Evolutionary conservation across 306 rosid species (phyloP).

Genomic region (Ziziphus jujuba): DNA sequence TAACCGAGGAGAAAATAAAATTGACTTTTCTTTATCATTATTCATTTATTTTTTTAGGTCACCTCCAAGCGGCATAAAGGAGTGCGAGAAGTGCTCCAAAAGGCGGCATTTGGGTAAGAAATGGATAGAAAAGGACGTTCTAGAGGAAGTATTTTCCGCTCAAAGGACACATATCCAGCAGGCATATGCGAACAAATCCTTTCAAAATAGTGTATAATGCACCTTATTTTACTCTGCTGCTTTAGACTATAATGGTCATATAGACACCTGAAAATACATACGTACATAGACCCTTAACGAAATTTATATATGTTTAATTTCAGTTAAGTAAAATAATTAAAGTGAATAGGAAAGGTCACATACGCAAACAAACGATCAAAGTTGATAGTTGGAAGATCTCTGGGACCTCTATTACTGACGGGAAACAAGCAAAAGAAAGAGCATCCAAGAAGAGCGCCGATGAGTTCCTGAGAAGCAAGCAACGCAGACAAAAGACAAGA

Average conservation of each 20-base stretch:
- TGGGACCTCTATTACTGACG: conserved; percentile 41
- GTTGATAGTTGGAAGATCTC: conserved; percentile 68
- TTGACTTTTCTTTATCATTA: neutral
- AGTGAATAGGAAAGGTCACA: conserved; percentile 10
- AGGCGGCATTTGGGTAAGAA: conserved; percentile 54
- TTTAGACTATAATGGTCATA: conserved; percentile 48
- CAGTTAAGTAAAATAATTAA: neutral
- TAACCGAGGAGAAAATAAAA: conserved; percentile 4
- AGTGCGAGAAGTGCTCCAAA: conserved; percentile 68
- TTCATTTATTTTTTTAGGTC: conserved; percentile 1
- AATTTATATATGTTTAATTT: neutral
- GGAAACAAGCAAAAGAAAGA: conserved; percentile 87
- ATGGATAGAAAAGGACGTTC: conserved; percentile 35
- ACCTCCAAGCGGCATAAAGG: conserved; percentile 87
- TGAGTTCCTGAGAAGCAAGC: conserved; percentile 67
- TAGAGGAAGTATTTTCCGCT: conserved; percentile 79
- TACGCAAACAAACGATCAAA: conserved; percentile 79
- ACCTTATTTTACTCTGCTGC: conserved; percentile 79
- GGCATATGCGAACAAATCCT: conserved; percentile 72
- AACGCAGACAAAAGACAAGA: neutral
- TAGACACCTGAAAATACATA: conserved; percentile 60
- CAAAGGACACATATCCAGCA: conserved; percentile 71
- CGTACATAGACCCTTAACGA: neutral
- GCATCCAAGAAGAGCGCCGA: conserved; percentile 84
- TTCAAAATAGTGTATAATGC: conserved; percentile 80